These are phyloP conservation scores for Pichia sp. DNA, from an alignment of 1,139 yeast genomes.

Conservation along the genomic window DNA sequence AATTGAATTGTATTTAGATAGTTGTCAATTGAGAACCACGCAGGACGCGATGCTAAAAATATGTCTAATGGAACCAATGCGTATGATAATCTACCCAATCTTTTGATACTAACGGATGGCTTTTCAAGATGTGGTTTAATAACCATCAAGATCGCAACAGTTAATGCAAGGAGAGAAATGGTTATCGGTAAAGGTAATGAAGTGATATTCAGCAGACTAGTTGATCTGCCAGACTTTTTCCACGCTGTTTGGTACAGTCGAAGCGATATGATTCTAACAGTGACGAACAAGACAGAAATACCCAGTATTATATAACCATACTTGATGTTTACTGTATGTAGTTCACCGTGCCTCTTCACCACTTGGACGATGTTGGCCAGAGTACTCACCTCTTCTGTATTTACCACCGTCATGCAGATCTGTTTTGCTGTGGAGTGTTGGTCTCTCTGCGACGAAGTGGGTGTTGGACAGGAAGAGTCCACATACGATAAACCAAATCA, in stretches of 20 bases:
- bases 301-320: constrained; percentile 31
- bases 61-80: constrained; percentile 65
- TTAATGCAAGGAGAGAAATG: constrained; percentile 14
- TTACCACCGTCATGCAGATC: not conserved
- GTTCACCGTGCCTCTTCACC: constrained; percentile 27
- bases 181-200: constrained; percentile 22
- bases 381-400: not conserved
- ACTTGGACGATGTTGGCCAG: constrained; percentile 7
- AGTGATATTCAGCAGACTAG: constrained; percentile 25
- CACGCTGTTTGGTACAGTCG: constrained; percentile 27
- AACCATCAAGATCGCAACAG: constrained; percentile 6
- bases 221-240: constrained; percentile 32
- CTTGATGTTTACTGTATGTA: constrained; percentile 31
- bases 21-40: constrained; percentile 50
- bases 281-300: constrained; percentile 24
- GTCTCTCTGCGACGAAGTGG: too few species aligned
- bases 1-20: constrained; percentile 57
- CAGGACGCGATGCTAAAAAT: constrained; percentile 60
- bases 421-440: too few species aligned
- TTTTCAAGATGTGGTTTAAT: constrained; percentile 27
- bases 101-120: constrained; percentile 27
- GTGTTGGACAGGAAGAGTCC: too few species aligned
- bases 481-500: too few species aligned
- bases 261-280: constrained; percentile 22
- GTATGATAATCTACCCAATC: constrained; percentile 62